Conservation (phyloP, 345 rosid species). For the Citrus reticulata region DNA sequence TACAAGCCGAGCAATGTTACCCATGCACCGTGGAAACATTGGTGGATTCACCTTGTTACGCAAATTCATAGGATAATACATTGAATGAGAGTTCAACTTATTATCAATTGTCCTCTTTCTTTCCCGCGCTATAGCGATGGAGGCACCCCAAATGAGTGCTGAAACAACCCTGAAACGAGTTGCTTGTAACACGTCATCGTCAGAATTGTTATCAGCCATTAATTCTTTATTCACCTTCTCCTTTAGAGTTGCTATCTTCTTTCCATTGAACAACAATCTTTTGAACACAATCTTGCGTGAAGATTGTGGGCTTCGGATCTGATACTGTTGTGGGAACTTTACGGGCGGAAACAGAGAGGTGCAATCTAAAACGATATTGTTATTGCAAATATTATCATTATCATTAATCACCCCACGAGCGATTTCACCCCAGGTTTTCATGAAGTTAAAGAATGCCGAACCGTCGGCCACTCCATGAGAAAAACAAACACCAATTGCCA, state of each 20-base stretch:
- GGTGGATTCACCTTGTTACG: not conserved
- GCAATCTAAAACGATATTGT: slow-evolving; percentile 6
- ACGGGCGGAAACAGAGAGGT: slow-evolving; percentile 14
- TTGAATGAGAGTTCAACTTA: not conserved
- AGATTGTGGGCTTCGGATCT: not conserved
- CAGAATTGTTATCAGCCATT: not conserved
- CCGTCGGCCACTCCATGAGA: slow-evolving; percentile 26
- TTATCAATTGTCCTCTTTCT: not conserved
- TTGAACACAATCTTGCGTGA: not conserved
- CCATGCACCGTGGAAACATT: too few species aligned
- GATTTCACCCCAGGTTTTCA: slow-evolving; percentile 19
- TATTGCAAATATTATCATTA: too few species aligned
- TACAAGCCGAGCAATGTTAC: too few species aligned
- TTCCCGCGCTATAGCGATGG: not conserved
- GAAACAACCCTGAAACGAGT: not conserved
- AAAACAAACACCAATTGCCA: slow-evolving; percentile 18
- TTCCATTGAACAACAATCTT: too few species aligned
- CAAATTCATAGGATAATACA: not conserved
- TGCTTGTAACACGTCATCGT: too few species aligned
- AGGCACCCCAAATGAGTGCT: slow-evolving; percentile 21
- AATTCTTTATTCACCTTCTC: not conserved
- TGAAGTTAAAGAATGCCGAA: not conserved
- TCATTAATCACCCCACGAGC: not conserved
- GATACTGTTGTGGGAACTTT: not conserved
- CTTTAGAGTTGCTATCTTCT: too few species aligned